Evolutionary conservation across 768 basidiomycete genomes (phyloP).

Genomic region (Dentipellis fragilis): DNA sequence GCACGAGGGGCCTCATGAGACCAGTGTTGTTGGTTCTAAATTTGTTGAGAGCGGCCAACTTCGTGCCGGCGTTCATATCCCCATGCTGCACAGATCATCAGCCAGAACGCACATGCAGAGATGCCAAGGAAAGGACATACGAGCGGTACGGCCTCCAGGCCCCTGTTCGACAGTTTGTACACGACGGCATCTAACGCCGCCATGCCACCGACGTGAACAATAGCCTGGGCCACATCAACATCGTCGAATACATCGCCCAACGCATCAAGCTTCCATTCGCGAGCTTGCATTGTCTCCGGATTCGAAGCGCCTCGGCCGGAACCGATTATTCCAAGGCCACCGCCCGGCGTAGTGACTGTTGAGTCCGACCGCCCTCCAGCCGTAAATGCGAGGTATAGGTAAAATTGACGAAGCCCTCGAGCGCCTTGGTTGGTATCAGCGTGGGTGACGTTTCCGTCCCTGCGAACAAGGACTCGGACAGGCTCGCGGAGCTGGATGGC

Average conservation of each 20-base stretch:
- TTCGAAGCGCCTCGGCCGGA: conserved; percentile 78
- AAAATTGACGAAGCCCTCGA: conserved; percentile 87
- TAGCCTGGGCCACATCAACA: conserved; percentile 66
- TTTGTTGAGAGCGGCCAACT: conserved; percentile 75
- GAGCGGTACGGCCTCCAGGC: conserved; percentile 80
- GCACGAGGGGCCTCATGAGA: conserved; percentile 53
- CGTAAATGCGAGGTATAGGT: conserved; percentile 92
- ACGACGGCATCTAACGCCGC: conserved; percentile 80
- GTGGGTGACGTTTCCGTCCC: conserved; percentile 74
- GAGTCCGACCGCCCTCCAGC: conserved; percentile 68
- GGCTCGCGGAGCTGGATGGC: conserved; percentile 92
- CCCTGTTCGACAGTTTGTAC: conserved; percentile 79
- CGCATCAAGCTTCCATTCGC: conserved; percentile 94
- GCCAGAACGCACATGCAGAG: background rate
- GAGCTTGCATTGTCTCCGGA: conserved; percentile 75
- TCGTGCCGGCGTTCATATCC: conserved; percentile 84
- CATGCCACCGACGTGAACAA: conserved; percentile 86
- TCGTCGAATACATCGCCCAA: conserved; percentile 86
- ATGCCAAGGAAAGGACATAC: conserved; percentile 35
- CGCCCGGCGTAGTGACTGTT: conserved; percentile 29
- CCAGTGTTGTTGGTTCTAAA: conserved; percentile 54
- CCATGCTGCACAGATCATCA: conserved; percentile 48
- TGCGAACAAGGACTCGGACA: conserved; percentile 91
- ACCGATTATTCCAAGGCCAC: conserved; percentile 83
- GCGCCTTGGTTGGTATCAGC: conserved; percentile 63